Percentiles rank a stretch among this genome's conserved stretches.
Conservation (phyloP, 768 basidiomycete genomes). For the Xerocomellus dryophilus region DNA sequence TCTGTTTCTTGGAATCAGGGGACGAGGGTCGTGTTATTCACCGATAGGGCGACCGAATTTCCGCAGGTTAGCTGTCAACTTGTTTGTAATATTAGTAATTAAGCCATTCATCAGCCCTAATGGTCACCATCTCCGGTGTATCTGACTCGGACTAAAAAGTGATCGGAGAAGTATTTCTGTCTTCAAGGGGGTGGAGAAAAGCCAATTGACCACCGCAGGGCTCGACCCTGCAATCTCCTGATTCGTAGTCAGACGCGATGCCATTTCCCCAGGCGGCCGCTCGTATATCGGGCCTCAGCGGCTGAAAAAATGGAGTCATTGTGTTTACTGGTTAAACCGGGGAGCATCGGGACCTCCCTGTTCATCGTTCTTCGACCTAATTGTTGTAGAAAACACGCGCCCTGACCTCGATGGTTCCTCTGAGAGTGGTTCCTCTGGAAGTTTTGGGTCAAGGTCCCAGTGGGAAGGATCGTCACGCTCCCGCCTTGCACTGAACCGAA, state of each 20-base stretch:
- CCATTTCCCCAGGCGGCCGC: slow-evolving; percentile 88
- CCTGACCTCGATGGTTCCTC: neutral
- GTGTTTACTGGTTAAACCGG: neutral
- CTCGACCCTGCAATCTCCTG: slow-evolving; percentile 94
- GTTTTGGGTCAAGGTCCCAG: neutral
- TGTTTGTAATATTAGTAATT: neutral
- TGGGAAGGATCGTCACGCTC: neutral
- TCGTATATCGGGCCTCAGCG: too few species aligned
- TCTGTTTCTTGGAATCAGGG: neutral
- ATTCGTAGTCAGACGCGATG: slow-evolving; percentile 94
- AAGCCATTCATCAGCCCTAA: neutral
- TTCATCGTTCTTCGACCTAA: neutral
- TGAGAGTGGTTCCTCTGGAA: neutral
- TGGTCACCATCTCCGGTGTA: neutral
- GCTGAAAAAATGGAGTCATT: neutral
- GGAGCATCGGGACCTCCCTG: neutral
- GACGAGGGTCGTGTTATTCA: too few species aligned
- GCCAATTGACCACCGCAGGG: slow-evolving; percentile 73
- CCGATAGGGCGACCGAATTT: too few species aligned
- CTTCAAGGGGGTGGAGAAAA: neutral
- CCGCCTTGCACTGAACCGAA: neutral
- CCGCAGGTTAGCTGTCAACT: neutral
- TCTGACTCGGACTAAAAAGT: neutral
- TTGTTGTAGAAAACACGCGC: neutral
- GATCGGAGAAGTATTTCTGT: too few species aligned